Conservation (phyloP, 352 stramenopile species). For the Blastocystis sp. region DNA sequence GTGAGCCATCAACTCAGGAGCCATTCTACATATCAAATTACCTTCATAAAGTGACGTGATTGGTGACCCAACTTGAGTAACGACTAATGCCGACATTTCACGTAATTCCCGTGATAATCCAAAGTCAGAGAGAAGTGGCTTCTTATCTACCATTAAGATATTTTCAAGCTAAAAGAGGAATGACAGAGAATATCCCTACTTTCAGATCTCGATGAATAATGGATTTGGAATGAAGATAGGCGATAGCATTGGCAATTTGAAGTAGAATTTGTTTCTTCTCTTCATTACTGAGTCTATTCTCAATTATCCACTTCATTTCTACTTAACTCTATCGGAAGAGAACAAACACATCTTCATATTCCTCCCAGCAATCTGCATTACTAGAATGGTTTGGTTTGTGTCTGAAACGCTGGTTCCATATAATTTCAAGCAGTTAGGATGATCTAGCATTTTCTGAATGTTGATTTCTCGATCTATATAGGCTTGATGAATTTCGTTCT, state of each 20-base stretch:
- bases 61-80: neutral
- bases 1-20: neutral
- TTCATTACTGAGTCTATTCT: neutral
- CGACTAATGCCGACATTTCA: neutral
- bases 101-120: neutral
- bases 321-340: neutral
- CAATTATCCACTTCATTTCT: neutral
- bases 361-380: neutral
- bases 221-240: conserved; percentile 81
- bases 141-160: neutral
- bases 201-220: conserved; percentile 86
- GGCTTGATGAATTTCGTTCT: neutral
- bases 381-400: neutral
- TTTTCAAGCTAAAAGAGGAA: neutral
- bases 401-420: neutral
- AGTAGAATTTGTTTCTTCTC: conserved; percentile 77
- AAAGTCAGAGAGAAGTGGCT: neutral
- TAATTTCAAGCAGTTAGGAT: conserved; percentile 23
- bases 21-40: neutral
- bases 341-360: neutral
- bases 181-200: conserved; percentile 70
- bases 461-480: neutral
- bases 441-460: neutral
- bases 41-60: neutral
- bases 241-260: conserved; percentile 80